Evolutionary conservation across 768 basidiomycete species (phyloP), one percentile per base, ranked within the genome.

Genomic region (Hemileccinum rubropunctum): DNA sequence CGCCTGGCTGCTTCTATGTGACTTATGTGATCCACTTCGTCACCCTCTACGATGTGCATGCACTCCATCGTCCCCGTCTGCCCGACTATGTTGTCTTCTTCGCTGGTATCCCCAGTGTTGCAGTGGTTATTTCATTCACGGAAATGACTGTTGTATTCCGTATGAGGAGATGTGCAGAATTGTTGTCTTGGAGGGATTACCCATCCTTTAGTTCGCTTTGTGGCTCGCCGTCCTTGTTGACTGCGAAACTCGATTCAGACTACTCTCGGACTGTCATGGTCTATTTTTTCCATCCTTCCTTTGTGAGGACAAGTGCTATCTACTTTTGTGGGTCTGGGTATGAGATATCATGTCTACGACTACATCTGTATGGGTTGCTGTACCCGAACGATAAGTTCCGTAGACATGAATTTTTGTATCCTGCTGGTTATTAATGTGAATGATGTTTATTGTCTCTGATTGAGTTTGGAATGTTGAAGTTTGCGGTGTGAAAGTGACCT

Each of bases 211-310:
- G 65, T 69, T 65, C 57, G 53, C 65, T 69, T 67, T 28, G 62
- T 54, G 53, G 65, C 58, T 51, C 67, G 47, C 20, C 42, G 45
- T 49, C 38, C 30, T 46, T 7, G 48, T 39, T 41, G 42, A 33
- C 38, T 14, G 47, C 39, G 56, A 51, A 63, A 71, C 67, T 67
- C 61, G 63, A 69, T 58, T 70, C 67, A 67, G 67, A 67, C 69
- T 69, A 69, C 51, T 67, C 60, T 65, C 26, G 52, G 52, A 21
- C 58, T 67, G 61, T 64, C 44, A 18, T 56, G 51, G 28, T 30
- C 35, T 45, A 5, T 42, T 53, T 52, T 43, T 45, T 41, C 15
- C 17, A 4, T 6, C 21, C 18, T 14, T 15, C 47, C 50, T 50
- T 42, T 67, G 47, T 34, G 62, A 62, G 58, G 62, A 43, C 13